phyloP scores from a whole-genome alignment of 192 early-diverging fungal genomes.

The Coemansia biformis region DNA sequence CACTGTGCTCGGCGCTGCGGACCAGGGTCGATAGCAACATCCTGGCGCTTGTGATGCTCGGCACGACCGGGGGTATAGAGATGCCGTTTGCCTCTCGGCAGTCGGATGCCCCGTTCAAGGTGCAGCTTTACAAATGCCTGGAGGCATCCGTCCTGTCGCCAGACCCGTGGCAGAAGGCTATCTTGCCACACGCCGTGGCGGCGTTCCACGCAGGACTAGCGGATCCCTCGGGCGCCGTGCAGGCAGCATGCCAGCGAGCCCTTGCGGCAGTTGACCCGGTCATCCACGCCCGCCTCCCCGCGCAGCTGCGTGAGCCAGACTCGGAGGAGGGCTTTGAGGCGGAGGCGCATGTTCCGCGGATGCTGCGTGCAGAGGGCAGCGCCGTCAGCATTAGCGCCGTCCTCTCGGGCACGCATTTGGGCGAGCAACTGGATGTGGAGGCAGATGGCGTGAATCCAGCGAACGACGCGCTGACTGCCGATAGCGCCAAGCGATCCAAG shows the following conservation, averaged over 20 bases:
- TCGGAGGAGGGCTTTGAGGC: conserved; percentile 18
- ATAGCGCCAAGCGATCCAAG: conserved; percentile 23
- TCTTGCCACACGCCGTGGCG: conserved; percentile 37
- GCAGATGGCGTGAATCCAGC: not conserved
- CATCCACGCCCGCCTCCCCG: conserved; percentile 38
- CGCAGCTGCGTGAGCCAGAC: conserved; percentile 42
- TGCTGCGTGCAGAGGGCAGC: conserved; percentile 7
- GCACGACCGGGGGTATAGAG: conserved; percentile 21
- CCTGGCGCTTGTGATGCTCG: conserved; percentile 31
- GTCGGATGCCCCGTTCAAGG: conserved; percentile 16
- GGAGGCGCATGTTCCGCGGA: conserved; percentile 7
- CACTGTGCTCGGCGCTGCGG: conserved; percentile 21
- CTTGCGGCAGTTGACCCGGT: conserved; percentile 31
- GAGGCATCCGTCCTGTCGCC: conserved; percentile 44
- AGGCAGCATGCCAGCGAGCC: conserved; percentile 11
- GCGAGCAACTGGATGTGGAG: conserved; percentile 1
- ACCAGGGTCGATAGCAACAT: conserved; percentile 31
- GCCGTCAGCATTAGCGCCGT: conserved; percentile 13
- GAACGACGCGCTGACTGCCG: not conserved
- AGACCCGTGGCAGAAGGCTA: conserved; percentile 41
- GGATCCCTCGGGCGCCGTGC: conserved; percentile 18
- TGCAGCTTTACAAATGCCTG: conserved; percentile 23
- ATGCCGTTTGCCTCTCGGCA: conserved; percentile 25
- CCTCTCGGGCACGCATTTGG: conserved; percentile 7
- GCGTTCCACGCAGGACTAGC: conserved; percentile 28